Base-by-base conservation (phyloP, 345 rosid species). In the Hypericum perforatum region DNA sequence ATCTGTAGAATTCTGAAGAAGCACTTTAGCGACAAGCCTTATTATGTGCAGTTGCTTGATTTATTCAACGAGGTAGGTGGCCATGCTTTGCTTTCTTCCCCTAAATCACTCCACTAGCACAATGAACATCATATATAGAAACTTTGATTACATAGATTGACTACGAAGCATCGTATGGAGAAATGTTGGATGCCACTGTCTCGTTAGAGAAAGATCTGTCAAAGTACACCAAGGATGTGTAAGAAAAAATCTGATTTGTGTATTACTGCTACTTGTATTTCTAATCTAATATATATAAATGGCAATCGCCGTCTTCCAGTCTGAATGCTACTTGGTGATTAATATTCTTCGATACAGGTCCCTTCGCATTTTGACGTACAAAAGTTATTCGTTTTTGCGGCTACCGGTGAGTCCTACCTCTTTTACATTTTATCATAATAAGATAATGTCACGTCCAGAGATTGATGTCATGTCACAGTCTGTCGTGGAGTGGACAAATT, bases 1-100 rank as follows among this genome's bases (percentile, higher is more conserved):
- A 1, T 46, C 16, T 16, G 4, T 12, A 46, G 49, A 29, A 46
- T 46, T 16, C 16, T 46, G 49, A 46, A 46, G 49, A 16, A 5
- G 7, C 16, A 46, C 49, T 46, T 46, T 29, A 11, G 13, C 4
- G 16, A 46, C 0, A 46, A 46, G 16, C 49, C 49, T 11, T 46
- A 46, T 29, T 46, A 46, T 7, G 49, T 46, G 16, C 22, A 46
- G 14, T 29, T 46, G 22, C 8, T 46, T 7, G 49, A 46, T 16
- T 46, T 46, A 29, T 46, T 46, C 16, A 46, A 29, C 9, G 49
- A n/a, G n/a, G n/a, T n/a, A 46, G 49, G 49, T 46, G 16, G 16
- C 32, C 4, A 22, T 22, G 1, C 32, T 22, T 22, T 13, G 49
- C 12, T 8, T 11, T 45, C 2, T 45, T 16, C 48, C 48, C 15